Base-by-base conservation (phyloP, 2,329 filamentous ascomycete species). In the Sordariomycetes sp. region DNA sequence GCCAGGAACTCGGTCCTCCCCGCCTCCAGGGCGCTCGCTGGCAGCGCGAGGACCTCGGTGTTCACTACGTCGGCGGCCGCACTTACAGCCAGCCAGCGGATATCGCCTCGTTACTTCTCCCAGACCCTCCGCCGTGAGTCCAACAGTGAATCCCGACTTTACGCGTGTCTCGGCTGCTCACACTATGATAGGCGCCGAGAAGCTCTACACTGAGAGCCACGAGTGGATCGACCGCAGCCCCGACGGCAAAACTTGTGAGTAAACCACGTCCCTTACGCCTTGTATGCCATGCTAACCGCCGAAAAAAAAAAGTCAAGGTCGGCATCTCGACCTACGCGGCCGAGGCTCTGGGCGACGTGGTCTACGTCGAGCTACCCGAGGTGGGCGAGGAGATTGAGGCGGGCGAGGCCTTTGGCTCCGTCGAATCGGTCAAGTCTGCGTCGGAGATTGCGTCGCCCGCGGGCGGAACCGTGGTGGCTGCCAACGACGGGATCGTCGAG, bases 371-470 rank as follows among this genome's bases (percentile, higher is more conserved):
- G 76, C 84, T 95, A 20, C 90, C 90, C 22, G 75, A 82, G 57
- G 68, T 76, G 54, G 85, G 82, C 61, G 75, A 83, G 62, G 79
- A 85, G 63, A 78, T 91, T 54, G 69, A 68, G 52, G 79, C 81
- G 39, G 88, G 88, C 64, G 90, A 95, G 67, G 77, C 86, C 57
- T 87, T 95, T 63, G 90, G 90, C 62, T 88, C 89, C 57, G 89
- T 96, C 45, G 45, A 50, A 13, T 50, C 45, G 20, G 45, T 96
- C 68, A 96, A 96, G 77, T 90, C 86, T 57, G 90, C 90, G 1
- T 90, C 89, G 48, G 90, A 96, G 69, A 92, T 96, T 73, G 84
- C 91, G 72, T 83, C 87, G 7, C 90, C 90, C 15, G 80, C 95
- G 59, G 73, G 77, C 32, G 90, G 90, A 62, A 85, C 74, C 61